Conservation (phyloP, 345 rosid species). For the Arabis alpina region DNA sequence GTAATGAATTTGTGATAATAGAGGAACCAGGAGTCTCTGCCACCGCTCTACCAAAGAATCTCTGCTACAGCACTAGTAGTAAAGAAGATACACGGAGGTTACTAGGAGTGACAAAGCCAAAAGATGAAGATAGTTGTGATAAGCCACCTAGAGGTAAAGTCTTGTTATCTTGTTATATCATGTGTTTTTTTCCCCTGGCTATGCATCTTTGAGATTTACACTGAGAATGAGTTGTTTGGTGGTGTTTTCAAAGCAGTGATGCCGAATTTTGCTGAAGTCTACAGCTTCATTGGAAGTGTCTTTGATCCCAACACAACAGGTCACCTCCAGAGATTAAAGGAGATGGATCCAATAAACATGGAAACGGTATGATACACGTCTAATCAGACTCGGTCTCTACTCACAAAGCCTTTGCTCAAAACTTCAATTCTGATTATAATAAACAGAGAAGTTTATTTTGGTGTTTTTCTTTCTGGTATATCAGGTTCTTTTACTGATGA, state of each 20-base stretch:
- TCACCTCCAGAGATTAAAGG: slow-evolving; percentile 76
- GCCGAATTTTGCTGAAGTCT: slow-evolving; percentile 94
- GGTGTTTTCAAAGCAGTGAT: slow-evolving; percentile 55
- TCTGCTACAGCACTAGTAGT: slow-evolving; percentile 47
- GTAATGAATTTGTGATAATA: slow-evolving; percentile 12
- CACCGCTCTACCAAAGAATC: slow-evolving; percentile 33
- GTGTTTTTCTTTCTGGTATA: slow-evolving; percentile 12
- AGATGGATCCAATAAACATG: slow-evolving; percentile 84
- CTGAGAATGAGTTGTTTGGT: slow-evolving; percentile 29
- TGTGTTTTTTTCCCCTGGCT: not conserved
- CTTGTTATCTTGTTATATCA: not conserved
- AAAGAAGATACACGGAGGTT: slow-evolving; percentile 57
- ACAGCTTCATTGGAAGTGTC: slow-evolving; percentile 85
- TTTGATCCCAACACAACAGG: slow-evolving; percentile 73
- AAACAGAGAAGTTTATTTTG: slow-evolving; percentile 12
- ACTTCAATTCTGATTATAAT: slow-evolving; percentile 2
- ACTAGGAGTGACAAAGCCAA: slow-evolving; percentile 41
- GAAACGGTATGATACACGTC: slow-evolving; percentile 63
- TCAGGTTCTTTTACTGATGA: slow-evolving; percentile 79
- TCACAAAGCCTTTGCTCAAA: not conserved
- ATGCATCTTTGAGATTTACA: slow-evolving; percentile 1
- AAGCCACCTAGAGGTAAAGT: slow-evolving; percentile 59
- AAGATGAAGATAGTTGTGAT: slow-evolving; percentile 52
- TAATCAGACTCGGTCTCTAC: slow-evolving; percentile 7
- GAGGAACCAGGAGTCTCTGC: slow-evolving; percentile 44